These are phyloP conservation scores for Melastoma malabathricum DNA, from an alignment of 345 rosid genomes.

Conservation along the genomic window DNA sequence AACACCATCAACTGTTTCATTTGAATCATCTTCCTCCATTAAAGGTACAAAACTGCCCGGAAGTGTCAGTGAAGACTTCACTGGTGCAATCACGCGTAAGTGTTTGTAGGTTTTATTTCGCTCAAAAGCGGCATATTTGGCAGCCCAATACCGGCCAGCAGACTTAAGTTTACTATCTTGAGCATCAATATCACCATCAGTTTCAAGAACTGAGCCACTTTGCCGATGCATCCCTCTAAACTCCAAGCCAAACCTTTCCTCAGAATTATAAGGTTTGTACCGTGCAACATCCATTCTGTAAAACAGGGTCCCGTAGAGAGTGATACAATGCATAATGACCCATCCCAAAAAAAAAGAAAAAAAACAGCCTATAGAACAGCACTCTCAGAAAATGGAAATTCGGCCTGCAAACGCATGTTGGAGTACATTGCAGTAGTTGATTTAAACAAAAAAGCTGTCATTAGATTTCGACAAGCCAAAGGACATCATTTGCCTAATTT, in stretches of 20 bases:
- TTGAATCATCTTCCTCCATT: slow-evolving; percentile 18
- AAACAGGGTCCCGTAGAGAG: background rate
- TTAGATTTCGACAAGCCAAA: too few species aligned
- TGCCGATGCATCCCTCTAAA: slow-evolving; percentile 24
- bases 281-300: slow-evolving; percentile 88
- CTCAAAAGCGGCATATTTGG: slow-evolving; percentile 61
- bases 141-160: slow-evolving; percentile 75
- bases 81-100: slow-evolving; percentile 28
- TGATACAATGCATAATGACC: too few species aligned
- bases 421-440: too few species aligned
- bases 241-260: slow-evolving; percentile 18
- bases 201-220: slow-evolving; percentile 29
- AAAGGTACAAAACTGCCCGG: slow-evolving; percentile 55
- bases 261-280: slow-evolving; percentile 36
- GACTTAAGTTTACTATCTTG: slow-evolving; percentile 54
- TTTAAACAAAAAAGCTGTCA: too few species aligned
- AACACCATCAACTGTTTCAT: slow-evolving; percentile 18
- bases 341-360: too few species aligned
- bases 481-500: too few species aligned
- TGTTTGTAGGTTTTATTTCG: slow-evolving; percentile 50
- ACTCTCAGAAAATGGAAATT: too few species aligned
- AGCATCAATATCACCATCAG: slow-evolving; percentile 57
- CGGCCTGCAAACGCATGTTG: too few species aligned
- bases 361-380: too few species aligned
- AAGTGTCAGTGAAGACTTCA: slow-evolving; percentile 14